Evolutionary conservation across 2,329 filamentous ascomycete species (phyloP), one percentile per base, ranked within the genome.

Genomic region (Ceratocystis eucalypticola): DNA sequence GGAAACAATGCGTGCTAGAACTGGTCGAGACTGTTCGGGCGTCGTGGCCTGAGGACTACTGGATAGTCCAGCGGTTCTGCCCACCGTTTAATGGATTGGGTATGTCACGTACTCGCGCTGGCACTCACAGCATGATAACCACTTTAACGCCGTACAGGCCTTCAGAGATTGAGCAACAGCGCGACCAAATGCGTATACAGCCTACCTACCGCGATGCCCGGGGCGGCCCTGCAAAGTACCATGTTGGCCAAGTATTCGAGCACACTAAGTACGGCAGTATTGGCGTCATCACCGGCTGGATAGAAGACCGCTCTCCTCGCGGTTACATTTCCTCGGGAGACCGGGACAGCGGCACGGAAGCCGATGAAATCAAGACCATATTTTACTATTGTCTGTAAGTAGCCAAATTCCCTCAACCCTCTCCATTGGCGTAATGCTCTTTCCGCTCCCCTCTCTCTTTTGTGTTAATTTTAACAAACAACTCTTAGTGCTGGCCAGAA

Each of bases 351-450:
- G 55, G 55, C 17, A 59, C 76, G 79, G 65, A 86, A 84, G 1
- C 77, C 7, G 41, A 30, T 82, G 59, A 76, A 83, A 68, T 87
- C 55, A 59, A 37, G 17, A 59, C 55, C 90, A 86, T 85, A 44
- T 96, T 91, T 71, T 96, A 96, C 74, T 88, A 91, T 71, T 89
- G 89, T 71, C 79, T 96, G 90, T 96, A 77, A 80, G 91, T 84
- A 61, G 15, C 55, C 2, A 41, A 41, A 12, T 12, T 12, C 3
- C 10, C 37, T 41, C 8, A 41, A 41, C 10, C 3, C 12, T 41
- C 12, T 15, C 37, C 10, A 4, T 41, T 41, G 37, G 1, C 37
- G 12, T 4, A 41, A 15, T 30, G n/a, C 20, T 28, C 20, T 53
- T 66, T 57, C 53, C 48, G 5, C 17, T 8, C 15, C 33, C 8